Conservation (phyloP, 148 eudicot genomes). For the Limonium bicolor region DNA sequence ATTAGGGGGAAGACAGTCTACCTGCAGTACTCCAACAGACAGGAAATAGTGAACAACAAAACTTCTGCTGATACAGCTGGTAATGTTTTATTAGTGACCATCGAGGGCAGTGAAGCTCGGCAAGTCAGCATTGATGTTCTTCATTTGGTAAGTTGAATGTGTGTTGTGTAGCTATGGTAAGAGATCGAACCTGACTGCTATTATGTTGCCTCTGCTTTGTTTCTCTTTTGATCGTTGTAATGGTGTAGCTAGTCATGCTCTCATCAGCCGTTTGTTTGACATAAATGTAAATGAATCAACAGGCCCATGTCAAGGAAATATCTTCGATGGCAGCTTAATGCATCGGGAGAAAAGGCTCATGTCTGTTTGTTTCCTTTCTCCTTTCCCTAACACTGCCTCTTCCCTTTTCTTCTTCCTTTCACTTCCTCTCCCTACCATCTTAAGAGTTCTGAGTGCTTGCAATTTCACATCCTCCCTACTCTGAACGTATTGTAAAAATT, state of each 20-base stretch:
- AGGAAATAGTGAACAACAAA: slow-evolving; percentile 97
- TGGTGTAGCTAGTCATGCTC: slow-evolving; percentile 40
- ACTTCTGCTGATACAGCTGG: slow-evolving; percentile 93
- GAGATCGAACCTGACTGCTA: slow-evolving; percentile 15
- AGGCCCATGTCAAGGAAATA: slow-evolving; percentile 86
- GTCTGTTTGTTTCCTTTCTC: slow-evolving; percentile 99
- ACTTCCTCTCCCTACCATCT: slow-evolving; percentile 38
- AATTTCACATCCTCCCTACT: slow-evolving; percentile 10
- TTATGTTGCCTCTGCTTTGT: slow-evolving; percentile 20
- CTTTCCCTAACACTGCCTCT: slow-evolving; percentile 87
- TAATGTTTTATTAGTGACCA: slow-evolving; percentile 87
- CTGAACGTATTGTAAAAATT: no score
- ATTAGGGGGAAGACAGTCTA: slow-evolving; percentile 97
- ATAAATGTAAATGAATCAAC: slow-evolving; percentile 90
- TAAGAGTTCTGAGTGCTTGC: slow-evolving; percentile 29
- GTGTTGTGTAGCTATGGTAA: slow-evolving; percentile 11
- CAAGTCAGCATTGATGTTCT: slow-evolving; percentile 96
- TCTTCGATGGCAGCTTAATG: slow-evolving; percentile 98
- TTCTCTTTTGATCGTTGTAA: slow-evolving; percentile 32
- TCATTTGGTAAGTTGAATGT: slow-evolving; percentile 69
- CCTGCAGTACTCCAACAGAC: slow-evolving; percentile 94
- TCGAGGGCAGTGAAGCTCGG: slow-evolving; percentile 95
- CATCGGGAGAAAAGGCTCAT: slow-evolving; percentile 91
- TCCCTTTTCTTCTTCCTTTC: slow-evolving; percentile 53
- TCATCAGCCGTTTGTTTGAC: slow-evolving; percentile 53